Conservation (phyloP, 257 asterid species). For the Thymus mandschuricus region DNA sequence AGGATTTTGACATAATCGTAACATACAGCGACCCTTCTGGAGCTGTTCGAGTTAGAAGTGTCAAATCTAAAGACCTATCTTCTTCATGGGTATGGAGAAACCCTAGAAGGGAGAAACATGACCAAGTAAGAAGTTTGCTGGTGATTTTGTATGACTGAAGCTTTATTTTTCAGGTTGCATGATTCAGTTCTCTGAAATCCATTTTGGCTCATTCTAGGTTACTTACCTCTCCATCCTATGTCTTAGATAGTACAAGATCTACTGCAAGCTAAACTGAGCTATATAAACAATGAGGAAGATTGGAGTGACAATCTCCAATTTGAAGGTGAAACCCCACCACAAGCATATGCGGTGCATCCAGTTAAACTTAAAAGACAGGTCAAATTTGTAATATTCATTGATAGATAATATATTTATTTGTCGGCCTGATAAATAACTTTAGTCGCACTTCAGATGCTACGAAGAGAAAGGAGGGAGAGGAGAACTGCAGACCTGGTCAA, state of each 20-base stretch:
- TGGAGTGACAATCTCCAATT: constrained; percentile 34
- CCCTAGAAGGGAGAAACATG: constrained; percentile 54
- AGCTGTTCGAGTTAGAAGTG: constrained; percentile 60
- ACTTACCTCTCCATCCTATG: constrained; percentile 33
- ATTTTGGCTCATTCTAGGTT: constrained; percentile 29
- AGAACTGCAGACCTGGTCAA: constrained; percentile 69
- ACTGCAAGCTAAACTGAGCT: constrained; percentile 36
- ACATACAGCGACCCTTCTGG: constrained; percentile 84
- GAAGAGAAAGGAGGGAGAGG: constrained; percentile 72
- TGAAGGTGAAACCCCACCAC: constrained; percentile 43
- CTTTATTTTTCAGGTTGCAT: constrained; percentile 25
- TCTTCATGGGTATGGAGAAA: constrained; percentile 91
- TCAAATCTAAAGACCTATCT: constrained; percentile 75
- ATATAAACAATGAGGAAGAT: constrained; percentile 35
- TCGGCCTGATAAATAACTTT: constrained; percentile 13
- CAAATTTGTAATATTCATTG: constrained; percentile 31
- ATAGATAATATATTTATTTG: constrained; percentile 16
- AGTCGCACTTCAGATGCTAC: constrained; percentile 56
- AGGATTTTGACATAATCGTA: constrained; percentile 82
- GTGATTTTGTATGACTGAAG: constrained; percentile 42
- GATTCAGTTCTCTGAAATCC: constrained; percentile 27
- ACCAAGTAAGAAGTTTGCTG: constrained; percentile 47
- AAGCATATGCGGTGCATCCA: constrained; percentile 57
- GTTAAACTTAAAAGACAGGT: constrained; percentile 85
- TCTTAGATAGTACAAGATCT: constrained; percentile 53